Evolutionary conservation across 768 basidiomycete genomes (phyloP).

Genomic region (Suillus alpinus): DNA sequence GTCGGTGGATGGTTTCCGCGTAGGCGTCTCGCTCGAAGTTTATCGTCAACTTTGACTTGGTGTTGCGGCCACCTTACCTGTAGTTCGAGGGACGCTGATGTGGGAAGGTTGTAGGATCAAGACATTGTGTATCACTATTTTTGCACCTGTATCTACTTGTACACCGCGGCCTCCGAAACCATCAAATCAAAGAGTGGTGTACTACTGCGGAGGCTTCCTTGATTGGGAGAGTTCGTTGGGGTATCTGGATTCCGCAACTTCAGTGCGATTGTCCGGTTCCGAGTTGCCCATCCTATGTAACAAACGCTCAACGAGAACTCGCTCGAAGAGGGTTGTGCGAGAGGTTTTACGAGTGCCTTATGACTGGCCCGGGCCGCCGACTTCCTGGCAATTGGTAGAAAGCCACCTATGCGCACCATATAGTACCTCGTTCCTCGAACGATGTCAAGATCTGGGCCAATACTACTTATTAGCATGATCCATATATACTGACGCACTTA

Average conservation of each 20-base stretch:
- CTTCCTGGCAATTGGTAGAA: too few relatives aligned
- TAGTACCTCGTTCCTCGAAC: background rate
- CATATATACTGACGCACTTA: too few relatives aligned
- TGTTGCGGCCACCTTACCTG: background rate
- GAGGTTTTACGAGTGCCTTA: too few relatives aligned
- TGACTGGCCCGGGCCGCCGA: too few relatives aligned
- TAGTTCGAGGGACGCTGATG: background rate
- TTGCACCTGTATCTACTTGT: background rate
- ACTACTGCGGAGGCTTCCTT: background rate
- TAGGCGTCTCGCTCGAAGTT: background rate
- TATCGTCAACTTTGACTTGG: background rate
- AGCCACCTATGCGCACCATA: background rate
- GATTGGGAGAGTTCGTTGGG: background rate
- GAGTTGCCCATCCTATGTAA: background rate
- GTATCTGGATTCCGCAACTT: background rate
- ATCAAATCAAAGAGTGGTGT: background rate
- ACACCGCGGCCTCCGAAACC: background rate
- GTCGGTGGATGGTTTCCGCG: background rate
- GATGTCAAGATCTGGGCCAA: background rate
- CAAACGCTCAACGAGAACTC: background rate
- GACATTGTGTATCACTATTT: background rate
- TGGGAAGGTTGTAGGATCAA: background rate
- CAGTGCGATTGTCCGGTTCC: background rate
- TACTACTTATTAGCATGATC: background rate
- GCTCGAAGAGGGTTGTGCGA: background rate